Conservation (phyloP, 2,329 filamentous ascomycete genomes). For the Eutypella sp. region DNA sequence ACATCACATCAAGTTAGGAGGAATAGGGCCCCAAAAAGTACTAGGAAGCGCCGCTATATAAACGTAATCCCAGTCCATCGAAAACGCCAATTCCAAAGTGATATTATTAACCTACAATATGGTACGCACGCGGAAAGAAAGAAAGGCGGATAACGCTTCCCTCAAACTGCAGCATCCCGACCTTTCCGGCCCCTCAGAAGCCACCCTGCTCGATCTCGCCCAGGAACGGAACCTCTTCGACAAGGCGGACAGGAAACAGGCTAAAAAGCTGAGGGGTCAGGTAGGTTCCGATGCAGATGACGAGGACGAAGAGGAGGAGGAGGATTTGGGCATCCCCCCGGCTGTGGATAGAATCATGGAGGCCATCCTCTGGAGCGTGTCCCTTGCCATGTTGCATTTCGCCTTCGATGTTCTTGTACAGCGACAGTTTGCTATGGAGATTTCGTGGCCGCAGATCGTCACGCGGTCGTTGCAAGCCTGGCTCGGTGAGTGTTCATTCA, state of each 20-base stretch:
- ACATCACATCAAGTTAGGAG: no score
- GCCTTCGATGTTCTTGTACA: constrained; percentile 76
- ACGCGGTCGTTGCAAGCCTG: constrained; percentile 49
- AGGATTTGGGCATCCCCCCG: constrained; percentile 31
- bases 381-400: constrained; percentile 68
- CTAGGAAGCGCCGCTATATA: no score
- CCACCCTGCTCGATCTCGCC: constrained; percentile 71
- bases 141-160: constrained; percentile 40
- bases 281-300: constrained; percentile 26
- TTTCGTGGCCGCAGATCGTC: constrained; percentile 54
- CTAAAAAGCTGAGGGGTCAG: neutral
- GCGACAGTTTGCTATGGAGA: constrained; percentile 67
- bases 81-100: neutral
- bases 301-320: constrained; percentile 31
- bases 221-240: constrained; percentile 57
- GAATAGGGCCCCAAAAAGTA: no score
- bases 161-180: constrained; percentile 67
- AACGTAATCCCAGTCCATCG: no score
- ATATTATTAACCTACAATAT: constrained; percentile 27
- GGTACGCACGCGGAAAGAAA: constrained; percentile 46
- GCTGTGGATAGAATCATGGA: constrained; percentile 50
- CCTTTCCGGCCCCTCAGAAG: constrained; percentile 53
- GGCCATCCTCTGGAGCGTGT: constrained; percentile 52
- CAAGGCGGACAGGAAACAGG: constrained; percentile 38
- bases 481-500: constrained; percentile 36